Evolutionary conservation across 495 filamentous ascomycete species (phyloP), one percentile per base, ranked within the genome.

Genomic region (Ascodesmis nigricans): DNA sequence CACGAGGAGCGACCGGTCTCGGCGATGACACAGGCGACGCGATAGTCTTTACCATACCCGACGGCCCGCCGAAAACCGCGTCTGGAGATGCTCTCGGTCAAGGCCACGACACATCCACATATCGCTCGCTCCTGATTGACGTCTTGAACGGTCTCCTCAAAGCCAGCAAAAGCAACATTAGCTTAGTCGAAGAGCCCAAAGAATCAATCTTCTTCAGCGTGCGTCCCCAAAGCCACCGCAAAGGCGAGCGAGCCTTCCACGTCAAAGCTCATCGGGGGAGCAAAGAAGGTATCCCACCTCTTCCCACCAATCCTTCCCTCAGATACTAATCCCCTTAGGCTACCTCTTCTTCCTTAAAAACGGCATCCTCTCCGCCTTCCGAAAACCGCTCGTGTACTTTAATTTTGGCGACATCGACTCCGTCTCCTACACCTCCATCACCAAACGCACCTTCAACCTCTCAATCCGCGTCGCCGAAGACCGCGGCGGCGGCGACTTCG

Each of bases 381-480:
- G 92, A 55, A 97, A 97, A 49, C 87, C 87, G 0, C 58, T 97
- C 16, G 46, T 79, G 10, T 92, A 80, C 60, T 71, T 95, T 40
- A 70, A 79, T 2, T 75, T 90, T 29, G 68, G 75, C 28, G 59
- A 63, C 24, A 75, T 95, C 33, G 70, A 71, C 2, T 76, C 76
- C 6, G 65, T 93, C 9, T 82, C 75, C 32, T 95, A 92, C 50
- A 91, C 80, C 3, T 81, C 66, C 20, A 75, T 97, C 31, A 63
- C 95, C 3, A 81, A 87, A 44, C 70, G 79, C 4, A 95, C 87
- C 0, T 95, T 97, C 58, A 93, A 95, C 41, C 70, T 97, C 17
- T 75, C 75, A 21, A 67, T 93, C 20, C 61, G 74, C 40, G 64
- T 75, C 18, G 53, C 54, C 1, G 21, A 30, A 15, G 24, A 45